Percentiles rank a stretch among this genome's conserved stretches.
Conservation (phyloP, 2,329 filamentous ascomycete species). For the Curvularia spicifera region DNA sequence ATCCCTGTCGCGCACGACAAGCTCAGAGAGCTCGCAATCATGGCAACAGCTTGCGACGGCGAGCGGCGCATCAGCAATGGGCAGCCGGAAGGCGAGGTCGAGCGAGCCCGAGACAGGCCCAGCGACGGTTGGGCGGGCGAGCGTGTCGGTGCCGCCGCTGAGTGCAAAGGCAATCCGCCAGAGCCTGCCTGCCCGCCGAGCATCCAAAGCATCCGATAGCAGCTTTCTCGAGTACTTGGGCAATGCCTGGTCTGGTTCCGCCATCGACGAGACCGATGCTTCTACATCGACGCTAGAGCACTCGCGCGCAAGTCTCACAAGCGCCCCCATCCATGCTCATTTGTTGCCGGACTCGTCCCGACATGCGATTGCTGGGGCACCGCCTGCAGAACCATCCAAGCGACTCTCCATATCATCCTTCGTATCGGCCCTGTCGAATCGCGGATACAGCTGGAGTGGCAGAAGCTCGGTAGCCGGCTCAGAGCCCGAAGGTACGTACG, state of each 20-base stretch:
- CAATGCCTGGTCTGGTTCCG: constrained; percentile 47
- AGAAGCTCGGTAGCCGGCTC: constrained; percentile 54
- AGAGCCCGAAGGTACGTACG: constrained; percentile 54
- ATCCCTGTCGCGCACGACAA: constrained; percentile 44
- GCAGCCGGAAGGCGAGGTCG: constrained; percentile 64
- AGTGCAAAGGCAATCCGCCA: constrained; percentile 53
- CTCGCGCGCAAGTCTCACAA: constrained; percentile 16
- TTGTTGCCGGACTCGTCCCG: constrained; percentile 59
- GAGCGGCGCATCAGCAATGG: constrained; percentile 44
- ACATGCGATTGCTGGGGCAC: constrained; percentile 48
- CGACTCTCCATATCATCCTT: constrained; percentile 76
- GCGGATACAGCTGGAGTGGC: constrained; percentile 59
- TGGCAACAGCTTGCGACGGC: constrained; percentile 58
- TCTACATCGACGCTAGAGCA: constrained; percentile 52
- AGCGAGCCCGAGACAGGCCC: constrained; percentile 66
- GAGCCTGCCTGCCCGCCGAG: constrained; percentile 49
- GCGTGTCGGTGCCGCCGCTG: constrained; percentile 69
- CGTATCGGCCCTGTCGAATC: constrained; percentile 62
- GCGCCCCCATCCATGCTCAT: constrained; percentile 31
- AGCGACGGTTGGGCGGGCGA: constrained; percentile 64
- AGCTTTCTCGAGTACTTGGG: constrained; percentile 41
- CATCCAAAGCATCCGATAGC: constrained; percentile 54
- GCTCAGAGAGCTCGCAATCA: constrained; percentile 50
- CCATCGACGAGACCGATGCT: constrained; percentile 57
- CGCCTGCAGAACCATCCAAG: constrained; percentile 60